Percentiles rank a stretch among this genome's conserved stretches.
Conservation (phyloP, 169 alveolate genomes). For the Plasmodium cynomolgi region DNA sequence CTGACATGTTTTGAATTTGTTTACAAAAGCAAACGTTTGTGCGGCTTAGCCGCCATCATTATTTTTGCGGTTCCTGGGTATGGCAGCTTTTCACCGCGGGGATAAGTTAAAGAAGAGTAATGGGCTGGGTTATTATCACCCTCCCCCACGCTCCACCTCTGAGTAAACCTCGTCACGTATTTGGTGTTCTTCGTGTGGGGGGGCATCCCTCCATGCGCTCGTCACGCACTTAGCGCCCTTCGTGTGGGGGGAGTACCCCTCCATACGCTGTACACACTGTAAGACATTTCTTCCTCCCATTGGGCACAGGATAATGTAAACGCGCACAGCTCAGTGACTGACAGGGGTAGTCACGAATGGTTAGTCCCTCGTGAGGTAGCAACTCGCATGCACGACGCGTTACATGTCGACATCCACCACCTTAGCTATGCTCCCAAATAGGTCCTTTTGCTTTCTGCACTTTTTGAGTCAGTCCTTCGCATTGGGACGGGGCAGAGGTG, state of each 20-base stretch:
- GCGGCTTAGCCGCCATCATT: background rate
- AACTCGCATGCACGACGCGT: background rate
- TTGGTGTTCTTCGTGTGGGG: background rate
- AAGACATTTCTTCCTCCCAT: background rate
- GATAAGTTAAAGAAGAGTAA: background rate
- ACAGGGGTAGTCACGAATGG: background rate
- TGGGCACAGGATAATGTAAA: background rate
- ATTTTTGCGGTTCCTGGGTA: background rate
- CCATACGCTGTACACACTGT: background rate
- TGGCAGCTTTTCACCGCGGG: background rate
- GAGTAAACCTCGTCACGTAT: background rate
- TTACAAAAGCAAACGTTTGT: background rate
- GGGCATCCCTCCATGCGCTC: background rate
- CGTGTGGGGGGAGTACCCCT: background rate
- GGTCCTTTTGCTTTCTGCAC: background rate
- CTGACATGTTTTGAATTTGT: background rate
- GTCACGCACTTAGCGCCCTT: background rate
- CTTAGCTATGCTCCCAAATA: background rate
- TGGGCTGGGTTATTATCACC: background rate
- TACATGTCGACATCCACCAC: background rate
- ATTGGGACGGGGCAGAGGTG: background rate
- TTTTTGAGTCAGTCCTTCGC: background rate
- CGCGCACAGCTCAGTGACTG: background rate
- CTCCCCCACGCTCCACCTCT: background rate
- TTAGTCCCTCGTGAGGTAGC: background rate